Evolutionary conservation across 257 asterid species (phyloP), one percentile per base, ranked within the genome.

Genomic region (Knoxia roxburghii): DNA sequence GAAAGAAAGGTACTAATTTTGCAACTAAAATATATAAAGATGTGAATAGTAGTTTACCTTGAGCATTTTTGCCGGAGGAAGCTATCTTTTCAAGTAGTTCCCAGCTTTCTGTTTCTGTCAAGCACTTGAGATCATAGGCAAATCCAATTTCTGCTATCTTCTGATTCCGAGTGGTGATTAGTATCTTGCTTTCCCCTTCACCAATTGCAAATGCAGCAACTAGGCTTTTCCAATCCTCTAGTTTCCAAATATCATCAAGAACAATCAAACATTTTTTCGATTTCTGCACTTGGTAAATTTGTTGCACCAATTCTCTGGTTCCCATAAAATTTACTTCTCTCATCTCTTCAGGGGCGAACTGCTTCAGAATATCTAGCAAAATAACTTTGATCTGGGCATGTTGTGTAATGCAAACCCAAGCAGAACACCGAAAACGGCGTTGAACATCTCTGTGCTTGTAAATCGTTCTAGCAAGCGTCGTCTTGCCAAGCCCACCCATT

Each of bases 401-500:
- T n/a, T n/a, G n/a, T n/a, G n/a, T n/a, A n/a, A n/a, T n/a, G n/a
- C n/a, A n/a, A n/a, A n/a, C n/a, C n/a, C n/a, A n/a, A n/a, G n/a
- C n/a, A n/a, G n/a, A n/a, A n/a, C n/a, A n/a, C n/a, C n/a, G n/a
- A n/a, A n/a, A n/a, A n/a, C n/a, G n/a, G n/a, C n/a, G n/a, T n/a
- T n/a, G n/a, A n/a, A n/a, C n/a, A n/a, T n/a, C n/a, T n/a, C n/a
- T n/a, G n/a, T n/a, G n/a, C n/a, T n/a, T n/a, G 58, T 68, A 79
- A 7, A 79, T 35, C 57, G 63, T 75, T 48, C 69, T 50, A 2
- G 68, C 76, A 32, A 79, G 41, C 0, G 83, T 74, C 0, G 78
- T 79, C 78, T 79, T 79, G 4, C 80, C 83, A 0, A 72, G 35
- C 8, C 78, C 83, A 6, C 80, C 78, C 68, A 67, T 75, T 43